Evolutionary conservation across 1,284 basidiomycete genomes (phyloP).

Genomic region (Pyrrhoderma lamaoense): DNA sequence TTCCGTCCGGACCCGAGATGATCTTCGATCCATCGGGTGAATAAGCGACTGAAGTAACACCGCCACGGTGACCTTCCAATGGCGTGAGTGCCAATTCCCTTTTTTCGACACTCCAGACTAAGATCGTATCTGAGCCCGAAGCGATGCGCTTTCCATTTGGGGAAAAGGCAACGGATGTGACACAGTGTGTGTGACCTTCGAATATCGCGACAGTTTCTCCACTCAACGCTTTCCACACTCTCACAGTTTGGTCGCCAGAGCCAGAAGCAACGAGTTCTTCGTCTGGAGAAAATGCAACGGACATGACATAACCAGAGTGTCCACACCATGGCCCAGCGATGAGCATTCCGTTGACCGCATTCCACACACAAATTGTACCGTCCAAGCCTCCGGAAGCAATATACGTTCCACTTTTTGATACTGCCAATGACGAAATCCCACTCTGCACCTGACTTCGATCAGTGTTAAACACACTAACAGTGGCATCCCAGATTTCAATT

Average conservation of each 20-base stretch:
- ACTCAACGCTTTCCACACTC: neutral
- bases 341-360: neutral
- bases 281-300: constrained; percentile 2
- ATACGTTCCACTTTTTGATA: neutral
- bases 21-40: too few species aligned
- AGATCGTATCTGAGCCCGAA: constrained; percentile 2
- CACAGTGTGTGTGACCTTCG: neutral
- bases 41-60: too few species aligned
- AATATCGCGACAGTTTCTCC: neutral
- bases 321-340: neutral
- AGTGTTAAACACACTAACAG: too few species aligned
- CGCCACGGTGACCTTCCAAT: too few species aligned
- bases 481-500: too few species aligned
- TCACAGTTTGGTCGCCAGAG: neutral
- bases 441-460: too few species aligned
- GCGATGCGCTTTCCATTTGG: constrained; percentile 4
- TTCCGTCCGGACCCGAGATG: too few species aligned
- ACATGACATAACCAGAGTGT: neutral
- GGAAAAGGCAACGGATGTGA: constrained; percentile 1
- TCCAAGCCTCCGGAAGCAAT: neutral
- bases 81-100: too few species aligned
- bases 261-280: neutral
- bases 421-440: neutral
- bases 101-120: constrained; percentile 1
- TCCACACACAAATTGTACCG: neutral